phyloP scores from a whole-genome alignment of 1,139 yeast genomes.

The Saccharomyces hybrid region DNA sequence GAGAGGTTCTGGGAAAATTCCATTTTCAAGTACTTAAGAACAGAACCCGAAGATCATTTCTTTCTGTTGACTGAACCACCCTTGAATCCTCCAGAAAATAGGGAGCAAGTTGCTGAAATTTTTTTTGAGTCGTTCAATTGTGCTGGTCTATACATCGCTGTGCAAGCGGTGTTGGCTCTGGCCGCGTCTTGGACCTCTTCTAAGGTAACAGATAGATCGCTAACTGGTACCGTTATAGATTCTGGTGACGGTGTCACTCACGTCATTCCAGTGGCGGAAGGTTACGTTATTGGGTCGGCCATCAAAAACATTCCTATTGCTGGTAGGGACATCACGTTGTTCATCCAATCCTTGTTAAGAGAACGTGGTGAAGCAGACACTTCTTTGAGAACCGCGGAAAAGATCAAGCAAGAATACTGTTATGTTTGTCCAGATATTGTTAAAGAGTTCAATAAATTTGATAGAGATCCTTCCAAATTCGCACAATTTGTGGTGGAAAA shows the following conservation, averaged over 20 bases:
- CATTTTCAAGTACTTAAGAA: slow-evolving; percentile 87
- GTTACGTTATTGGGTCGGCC: slow-evolving; percentile 95
- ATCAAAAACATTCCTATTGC: slow-evolving; percentile 97
- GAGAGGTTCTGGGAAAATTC: slow-evolving; percentile 98
- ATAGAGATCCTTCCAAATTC: slow-evolving; percentile 87
- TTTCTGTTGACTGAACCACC: slow-evolving; percentile 96
- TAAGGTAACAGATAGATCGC: slow-evolving; percentile 86
- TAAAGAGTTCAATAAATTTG: slow-evolving; percentile 89
- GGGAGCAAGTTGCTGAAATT: slow-evolving; percentile 96
- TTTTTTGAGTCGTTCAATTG: slow-evolving; percentile 98
- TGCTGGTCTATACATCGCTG: slow-evolving; percentile 96
- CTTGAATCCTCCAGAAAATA: slow-evolving; percentile 94
- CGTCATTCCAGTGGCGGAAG: slow-evolving; percentile 98
- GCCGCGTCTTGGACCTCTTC: slow-evolving; percentile 99
- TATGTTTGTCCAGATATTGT: slow-evolving; percentile 97
- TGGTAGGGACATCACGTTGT: slow-evolving; percentile 92
- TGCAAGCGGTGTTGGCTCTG: slow-evolving; percentile 94
- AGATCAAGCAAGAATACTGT: slow-evolving; percentile 91
- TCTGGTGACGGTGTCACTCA: slow-evolving; percentile 98
- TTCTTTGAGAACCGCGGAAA: slow-evolving; percentile 89
- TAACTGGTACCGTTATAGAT: slow-evolving; percentile 97
- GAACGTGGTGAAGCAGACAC: slow-evolving; percentile 96
- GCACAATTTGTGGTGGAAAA: slow-evolving; percentile 88
- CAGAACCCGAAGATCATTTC: slow-evolving; percentile 98
- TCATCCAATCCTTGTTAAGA: slow-evolving; percentile 86